Evolutionary conservation across 1,284 basidiomycete species (phyloP), one percentile per base, ranked within the genome.

Genomic region (Moesziomyces antarcticus): DNA sequence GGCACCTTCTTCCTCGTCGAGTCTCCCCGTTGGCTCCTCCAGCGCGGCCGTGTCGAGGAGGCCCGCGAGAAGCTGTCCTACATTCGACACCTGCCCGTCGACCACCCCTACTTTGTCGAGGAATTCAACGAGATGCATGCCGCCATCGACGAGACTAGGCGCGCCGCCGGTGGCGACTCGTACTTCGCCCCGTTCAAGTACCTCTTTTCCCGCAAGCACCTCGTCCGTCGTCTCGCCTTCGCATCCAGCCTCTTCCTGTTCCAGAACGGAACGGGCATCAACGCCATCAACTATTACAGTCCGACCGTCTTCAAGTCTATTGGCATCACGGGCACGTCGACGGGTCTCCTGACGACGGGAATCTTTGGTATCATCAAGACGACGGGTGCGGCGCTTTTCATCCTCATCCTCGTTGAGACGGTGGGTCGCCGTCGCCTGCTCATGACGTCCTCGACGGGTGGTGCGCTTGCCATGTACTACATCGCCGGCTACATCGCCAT

Each of bases 291-390:
- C 58, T 92, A 93, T 84, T 67, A 67, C 27, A 22, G 14, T 3
- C 67, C 67, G 0, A 63, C 56, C 0, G 67, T 92, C 64, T 91
- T 92, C 86, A 46, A 85, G 22, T 85, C 86, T 20, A 86, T 91
- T 48, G 71, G 73, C 20, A 60, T 77, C 45, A 60, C 90, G 55
- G 85, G 84, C 6, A 64, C 69, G 1, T 60, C 56, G 18, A 86
- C 90, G 0, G 87, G 86, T 40, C 86, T 92, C 1, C 56, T 72
- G 7, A 91, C 92, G 1, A 93, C 92, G 11, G 92, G 92, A 51
- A 89, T 93, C 13, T 92, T 93, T 59, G 92, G 92, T 49, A 89
- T 93, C 82, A 85, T 92, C 63, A 90, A 91, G 13, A 91, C 90
- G 0, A 89, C 91, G 61, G 90, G 90, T 9, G 89, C 90, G 2